phyloP scores from a whole-genome alignment of 129 eudicot species.

The Lonicera japonica region DNA sequence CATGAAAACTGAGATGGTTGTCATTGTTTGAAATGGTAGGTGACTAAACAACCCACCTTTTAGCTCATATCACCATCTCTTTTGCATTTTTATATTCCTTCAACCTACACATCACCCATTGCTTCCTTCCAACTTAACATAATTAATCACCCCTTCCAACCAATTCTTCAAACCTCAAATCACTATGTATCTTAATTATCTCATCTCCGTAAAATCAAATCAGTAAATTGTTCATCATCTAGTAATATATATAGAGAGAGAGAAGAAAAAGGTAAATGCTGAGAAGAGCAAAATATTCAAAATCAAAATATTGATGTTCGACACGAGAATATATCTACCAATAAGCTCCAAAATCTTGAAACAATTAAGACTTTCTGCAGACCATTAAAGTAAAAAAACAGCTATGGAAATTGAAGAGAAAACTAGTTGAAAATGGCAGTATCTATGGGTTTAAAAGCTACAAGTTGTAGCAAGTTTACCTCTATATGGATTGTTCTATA shows the following conservation, averaged over 20 bases:
- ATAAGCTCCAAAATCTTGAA: background rate
- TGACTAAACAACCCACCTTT: conserved; percentile 44
- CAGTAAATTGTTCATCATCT: background rate
- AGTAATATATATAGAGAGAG: background rate
- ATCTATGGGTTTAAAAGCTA: conserved; percentile 1
- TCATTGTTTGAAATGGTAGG: conserved; percentile 18
- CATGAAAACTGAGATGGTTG: conserved; percentile 24
- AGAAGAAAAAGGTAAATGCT: background rate
- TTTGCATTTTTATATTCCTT: conserved; percentile 8
- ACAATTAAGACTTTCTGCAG: background rate
- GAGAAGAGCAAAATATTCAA: too few relatives aligned
- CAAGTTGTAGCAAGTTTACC: background rate
- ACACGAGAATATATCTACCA: too few relatives aligned
- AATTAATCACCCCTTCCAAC: conserved; percentile 5
- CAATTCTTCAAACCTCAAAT: conserved; percentile 4
- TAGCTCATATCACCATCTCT: conserved; percentile 17
- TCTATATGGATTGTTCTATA: conserved; percentile 1
- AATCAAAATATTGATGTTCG: too few relatives aligned
- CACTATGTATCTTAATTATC: too few relatives aligned
- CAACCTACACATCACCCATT: conserved; percentile 13
- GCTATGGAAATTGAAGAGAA: background rate
- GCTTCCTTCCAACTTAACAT: conserved; percentile 16
- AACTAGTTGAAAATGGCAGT: background rate
- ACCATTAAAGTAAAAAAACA: too few relatives aligned
- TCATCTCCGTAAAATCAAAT: too few relatives aligned